phyloP scores from a whole-genome alignment of 2,329 filamentous ascomycete genomes.

The Colletotrichum ledebouriae region DNA sequence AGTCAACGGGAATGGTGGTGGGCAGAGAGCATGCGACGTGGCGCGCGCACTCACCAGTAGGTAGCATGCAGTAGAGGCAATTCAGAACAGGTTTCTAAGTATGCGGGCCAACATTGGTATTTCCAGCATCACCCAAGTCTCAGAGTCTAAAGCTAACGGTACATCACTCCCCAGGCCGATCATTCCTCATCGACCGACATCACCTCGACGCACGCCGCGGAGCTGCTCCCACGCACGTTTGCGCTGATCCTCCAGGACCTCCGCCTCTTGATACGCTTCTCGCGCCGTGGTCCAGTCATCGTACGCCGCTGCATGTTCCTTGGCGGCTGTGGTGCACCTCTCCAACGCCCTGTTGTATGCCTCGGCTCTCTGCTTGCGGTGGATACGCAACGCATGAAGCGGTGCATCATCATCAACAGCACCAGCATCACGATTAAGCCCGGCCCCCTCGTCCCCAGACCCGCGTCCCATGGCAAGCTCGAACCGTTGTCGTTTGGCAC shows the following conservation, averaged over 20 bases:
- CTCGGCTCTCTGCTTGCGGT: neutral
- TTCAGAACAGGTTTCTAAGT: neutral
- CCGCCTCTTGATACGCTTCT: constrained; percentile 5
- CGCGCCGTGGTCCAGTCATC: neutral
- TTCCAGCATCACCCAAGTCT: neutral
- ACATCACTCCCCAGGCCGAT: neutral
- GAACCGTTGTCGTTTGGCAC: neutral
- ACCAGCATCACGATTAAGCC: neutral
- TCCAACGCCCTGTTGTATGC: constrained; percentile 3
- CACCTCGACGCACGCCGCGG: neutral
- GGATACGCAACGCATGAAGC: neutral
- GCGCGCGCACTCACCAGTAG: neutral
- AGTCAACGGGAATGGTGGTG: constrained; percentile 2
- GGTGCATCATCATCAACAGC: neutral
- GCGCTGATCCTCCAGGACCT: neutral
- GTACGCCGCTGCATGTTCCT: neutral
- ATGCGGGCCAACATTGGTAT: neutral
- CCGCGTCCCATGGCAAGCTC: neutral
- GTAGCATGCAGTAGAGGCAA: neutral
- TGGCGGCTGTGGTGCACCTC: neutral
- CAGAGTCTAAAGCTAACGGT: neutral
- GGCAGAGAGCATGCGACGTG: constrained; percentile 1
- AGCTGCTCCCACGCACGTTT: constrained; percentile 2
- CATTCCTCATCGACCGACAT: neutral
- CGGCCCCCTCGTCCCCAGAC: neutral